Evolutionary conservation across 768 basidiomycete genomes (phyloP).

Genomic region (Phylloporus rhodoxanthus): DNA sequence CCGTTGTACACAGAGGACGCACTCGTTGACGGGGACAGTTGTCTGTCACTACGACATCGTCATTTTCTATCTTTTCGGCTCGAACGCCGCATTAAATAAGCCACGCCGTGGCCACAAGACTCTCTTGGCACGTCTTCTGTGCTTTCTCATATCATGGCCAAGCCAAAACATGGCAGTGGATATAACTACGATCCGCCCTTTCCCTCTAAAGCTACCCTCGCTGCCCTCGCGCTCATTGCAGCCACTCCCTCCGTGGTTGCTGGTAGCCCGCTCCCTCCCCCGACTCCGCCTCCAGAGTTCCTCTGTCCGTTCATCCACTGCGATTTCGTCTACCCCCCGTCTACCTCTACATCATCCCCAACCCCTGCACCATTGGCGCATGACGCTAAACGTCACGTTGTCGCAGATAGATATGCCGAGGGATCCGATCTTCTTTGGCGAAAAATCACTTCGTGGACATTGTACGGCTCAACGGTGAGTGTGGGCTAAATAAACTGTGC

Average conservation of each 20-base stretch:
- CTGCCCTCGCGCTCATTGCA: slow-evolving; percentile 52
- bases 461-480: slow-evolving; percentile 69
- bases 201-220: slow-evolving; percentile 49
- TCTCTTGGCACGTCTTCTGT: slow-evolving; percentile 34
- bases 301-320: slow-evolving; percentile 48
- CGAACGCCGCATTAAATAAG: slow-evolving; percentile 21
- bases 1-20: slow-evolving; percentile 1
- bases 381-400: slow-evolving; percentile 1
- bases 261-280: slow-evolving; percentile 39
- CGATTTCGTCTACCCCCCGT: background rate
- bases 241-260: slow-evolving; percentile 41
- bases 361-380: slow-evolving; percentile 2
- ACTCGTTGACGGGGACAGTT: background rate
- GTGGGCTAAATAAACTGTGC: background rate
- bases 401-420: slow-evolving; percentile 53
- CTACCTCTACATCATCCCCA: slow-evolving; percentile 11
- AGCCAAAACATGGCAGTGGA: slow-evolving; percentile 40
- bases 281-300: slow-evolving; percentile 46
- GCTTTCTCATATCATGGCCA: slow-evolving; percentile 45
- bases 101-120: slow-evolving; percentile 32
- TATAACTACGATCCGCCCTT: slow-evolving; percentile 21
- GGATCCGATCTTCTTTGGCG: slow-evolving; percentile 56
- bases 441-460: slow-evolving; percentile 47
- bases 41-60: background rate
- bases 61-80: slow-evolving; percentile 4